Evolutionary conservation across 148 eudicot genomes (phyloP).

Genomic region (Rhododendron kiyosumense): DNA sequence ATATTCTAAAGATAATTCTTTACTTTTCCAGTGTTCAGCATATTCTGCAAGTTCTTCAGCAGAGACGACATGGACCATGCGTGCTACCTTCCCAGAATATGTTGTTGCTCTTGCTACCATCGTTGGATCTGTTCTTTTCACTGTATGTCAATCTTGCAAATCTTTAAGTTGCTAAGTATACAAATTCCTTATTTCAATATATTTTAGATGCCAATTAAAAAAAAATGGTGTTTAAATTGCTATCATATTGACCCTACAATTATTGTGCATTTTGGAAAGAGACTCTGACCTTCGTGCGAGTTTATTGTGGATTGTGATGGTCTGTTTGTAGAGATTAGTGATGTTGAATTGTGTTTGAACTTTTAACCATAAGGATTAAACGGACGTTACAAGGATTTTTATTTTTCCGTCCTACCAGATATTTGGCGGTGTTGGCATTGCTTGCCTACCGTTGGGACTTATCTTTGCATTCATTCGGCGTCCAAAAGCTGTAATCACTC

Average conservation of each 20-base stretch:
- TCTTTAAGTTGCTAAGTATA: background rate
- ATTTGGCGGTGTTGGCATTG: slow-evolving; percentile 98
- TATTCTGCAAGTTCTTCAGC: slow-evolving; percentile 68
- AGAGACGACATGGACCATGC: slow-evolving; percentile 98
- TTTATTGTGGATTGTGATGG: background rate
- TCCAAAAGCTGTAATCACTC: slow-evolving; percentile 96
- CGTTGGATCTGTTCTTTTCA: slow-evolving; percentile 94
- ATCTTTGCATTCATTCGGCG: slow-evolving; percentile 88
- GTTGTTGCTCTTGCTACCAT: slow-evolving; percentile 96
- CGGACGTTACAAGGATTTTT: background rate
- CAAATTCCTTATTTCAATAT: background rate
- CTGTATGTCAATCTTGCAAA: slow-evolving; percentile 39
- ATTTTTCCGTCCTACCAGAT: slow-evolving; percentile 39
- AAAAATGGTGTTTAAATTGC: background rate
- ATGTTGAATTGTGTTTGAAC: background rate
- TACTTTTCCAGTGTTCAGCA: slow-evolving; percentile 70
- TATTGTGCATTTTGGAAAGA: background rate
- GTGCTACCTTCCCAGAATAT: slow-evolving; percentile 90
- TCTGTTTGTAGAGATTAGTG: background rate
- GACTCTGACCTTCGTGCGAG: background rate
- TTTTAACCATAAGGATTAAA: background rate
- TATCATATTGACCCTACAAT: background rate
- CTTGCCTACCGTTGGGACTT: slow-evolving; percentile 90
- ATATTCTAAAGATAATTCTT: slow-evolving; percentile 1
- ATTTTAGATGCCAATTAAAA: background rate